A percentile compares a stretch with the other conserved stretches of the same genome.
phyloP scores from a whole-genome alignment of 1,139 yeast genomes.

The Sugiyamaella castrensis region DNA sequence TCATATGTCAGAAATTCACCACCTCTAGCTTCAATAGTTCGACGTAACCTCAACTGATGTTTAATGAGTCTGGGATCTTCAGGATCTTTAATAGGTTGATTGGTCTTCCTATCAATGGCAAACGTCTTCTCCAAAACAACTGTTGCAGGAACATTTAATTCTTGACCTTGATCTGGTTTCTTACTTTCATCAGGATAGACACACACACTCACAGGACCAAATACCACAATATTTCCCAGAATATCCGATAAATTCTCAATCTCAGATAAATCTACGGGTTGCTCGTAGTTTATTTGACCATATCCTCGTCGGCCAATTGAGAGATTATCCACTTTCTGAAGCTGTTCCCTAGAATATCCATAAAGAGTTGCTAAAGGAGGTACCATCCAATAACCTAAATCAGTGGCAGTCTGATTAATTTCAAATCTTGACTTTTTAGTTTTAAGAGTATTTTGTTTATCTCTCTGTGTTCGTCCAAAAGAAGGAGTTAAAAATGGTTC shows the following conservation, averaged over 20 bases:
- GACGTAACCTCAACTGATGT: conserved; percentile 44
- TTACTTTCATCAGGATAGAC: conserved; percentile 58
- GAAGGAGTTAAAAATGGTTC: conserved; percentile 7
- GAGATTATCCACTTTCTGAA: conserved; percentile 61
- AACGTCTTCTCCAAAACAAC: conserved; percentile 67
- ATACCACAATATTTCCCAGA: conserved; percentile 58
- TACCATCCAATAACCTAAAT: conserved; percentile 72
- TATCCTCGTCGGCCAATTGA: conserved; percentile 70
- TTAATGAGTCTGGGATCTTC: conserved; percentile 44
- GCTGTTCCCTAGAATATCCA: conserved; percentile 47
- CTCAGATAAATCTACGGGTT: conserved; percentile 68
- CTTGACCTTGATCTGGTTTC: conserved; percentile 68
- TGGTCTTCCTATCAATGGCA: conserved; percentile 28
- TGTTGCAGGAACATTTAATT: conserved; percentile 80
- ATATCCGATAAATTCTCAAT: conserved; percentile 45
- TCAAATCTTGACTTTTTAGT: conserved; percentile 13
- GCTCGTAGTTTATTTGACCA: conserved; percentile 71
- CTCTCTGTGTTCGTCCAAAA: conserved; percentile 4
- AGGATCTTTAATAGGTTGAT: conserved; percentile 41
- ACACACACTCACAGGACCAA: conserved; percentile 55
- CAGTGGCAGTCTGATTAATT: conserved; percentile 28
- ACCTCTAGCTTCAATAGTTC: conserved; percentile 53
- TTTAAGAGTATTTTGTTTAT: conserved; percentile 2
- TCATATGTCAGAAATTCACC: conserved; percentile 80
- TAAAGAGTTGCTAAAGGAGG: conserved; percentile 62